phyloP scores from a whole-genome alignment of 495 filamentous ascomycete species.

The Penicillium alfredii region DNA sequence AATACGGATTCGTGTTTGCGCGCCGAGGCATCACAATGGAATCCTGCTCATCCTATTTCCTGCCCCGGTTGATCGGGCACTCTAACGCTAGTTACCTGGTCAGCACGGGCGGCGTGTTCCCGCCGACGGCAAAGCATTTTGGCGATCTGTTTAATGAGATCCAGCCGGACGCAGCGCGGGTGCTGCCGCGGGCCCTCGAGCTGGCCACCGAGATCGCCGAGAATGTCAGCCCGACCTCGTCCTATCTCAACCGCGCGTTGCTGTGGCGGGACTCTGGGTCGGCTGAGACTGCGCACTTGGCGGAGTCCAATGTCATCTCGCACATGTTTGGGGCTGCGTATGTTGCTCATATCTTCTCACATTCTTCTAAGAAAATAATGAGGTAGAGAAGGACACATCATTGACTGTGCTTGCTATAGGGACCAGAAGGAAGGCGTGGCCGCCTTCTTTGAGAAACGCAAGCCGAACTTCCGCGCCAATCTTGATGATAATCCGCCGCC shows the following conservation, averaged over 20 bases:
- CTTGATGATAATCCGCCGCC: constrained; percentile 23
- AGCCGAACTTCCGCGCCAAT: constrained; percentile 45
- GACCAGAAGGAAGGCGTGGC: constrained; percentile 46
- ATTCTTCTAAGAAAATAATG: not conserved
- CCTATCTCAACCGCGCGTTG: constrained; percentile 51
- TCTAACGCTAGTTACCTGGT: constrained; percentile 50
- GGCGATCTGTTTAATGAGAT: constrained; percentile 52
- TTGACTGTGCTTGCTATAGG: constrained; percentile 11
- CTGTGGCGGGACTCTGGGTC: constrained; percentile 52
- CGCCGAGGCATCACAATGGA: constrained; percentile 58
- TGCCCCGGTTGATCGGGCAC: constrained; percentile 54
- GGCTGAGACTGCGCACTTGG: constrained; percentile 52
- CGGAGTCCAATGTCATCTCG: constrained; percentile 52
- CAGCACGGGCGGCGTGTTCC: constrained; percentile 31
- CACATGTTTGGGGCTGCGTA: constrained; percentile 47
- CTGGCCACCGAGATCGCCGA: constrained; percentile 52
- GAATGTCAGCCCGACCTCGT: constrained; percentile 51
- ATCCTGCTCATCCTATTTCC: constrained; percentile 57
- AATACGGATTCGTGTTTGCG: constrained; percentile 60
- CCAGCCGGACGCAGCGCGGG: constrained; percentile 41
- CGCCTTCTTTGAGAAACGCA: constrained; percentile 46
- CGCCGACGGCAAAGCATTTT: constrained; percentile 31
- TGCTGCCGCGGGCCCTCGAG: constrained; percentile 51
- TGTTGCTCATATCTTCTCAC: too few species aligned
- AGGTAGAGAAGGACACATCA: constrained; percentile 13